Base-by-base conservation (phyloP, 192 early-diverging fungal species). In the Podila epicladia region DNA sequence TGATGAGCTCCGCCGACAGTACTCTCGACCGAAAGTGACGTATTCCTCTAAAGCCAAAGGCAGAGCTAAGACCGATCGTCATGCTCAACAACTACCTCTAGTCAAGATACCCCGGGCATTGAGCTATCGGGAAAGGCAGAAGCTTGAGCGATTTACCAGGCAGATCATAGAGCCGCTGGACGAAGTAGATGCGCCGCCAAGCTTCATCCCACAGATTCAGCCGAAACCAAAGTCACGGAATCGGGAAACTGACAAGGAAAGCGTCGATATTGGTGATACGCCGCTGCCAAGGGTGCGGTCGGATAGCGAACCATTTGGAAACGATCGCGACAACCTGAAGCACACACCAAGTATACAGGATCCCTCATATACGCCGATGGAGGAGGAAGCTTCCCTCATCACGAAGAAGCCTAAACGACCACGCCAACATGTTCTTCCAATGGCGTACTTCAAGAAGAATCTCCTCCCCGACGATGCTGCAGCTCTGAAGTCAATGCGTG, bases 351-450 rank as follows among this genome's bases (percentile, higher is more conserved):
- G 17, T 2, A 26, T 22, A 24, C n/a, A 24, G 6, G 24, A 24
- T 22, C 1, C 9, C 8, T 22, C 53, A 55, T n/a, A 55, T 26
- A 22, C 53, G 2, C 53, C 53, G 22, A 55, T 20, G 17, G 37
- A 38, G 19, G 12, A 49, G n/a, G 58, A 29, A 11, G 28, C 24
- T 20, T 8, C 19, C 8, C 19, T 11, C 26, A 32, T 33, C 31
- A 22, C 58, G 29, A 62, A 70, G n/a, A 60, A 51, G 29, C 2
- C 41, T 1, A 62, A 26, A 7, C 51, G 26, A n/a, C 24, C 58
- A 11, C 24, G 53, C 2, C 38, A 48, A 17, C 77, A 69, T 24
- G 71, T 73, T 7, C 71, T 80, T 17, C 77, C 77, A 19, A 62
- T 22, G 51, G 29, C 67, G 0, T 80, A 69, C 48, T 80, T 73